phyloP scores from a whole-genome alignment of 805 yeast species.

The Starmerella vaccinii region DNA sequence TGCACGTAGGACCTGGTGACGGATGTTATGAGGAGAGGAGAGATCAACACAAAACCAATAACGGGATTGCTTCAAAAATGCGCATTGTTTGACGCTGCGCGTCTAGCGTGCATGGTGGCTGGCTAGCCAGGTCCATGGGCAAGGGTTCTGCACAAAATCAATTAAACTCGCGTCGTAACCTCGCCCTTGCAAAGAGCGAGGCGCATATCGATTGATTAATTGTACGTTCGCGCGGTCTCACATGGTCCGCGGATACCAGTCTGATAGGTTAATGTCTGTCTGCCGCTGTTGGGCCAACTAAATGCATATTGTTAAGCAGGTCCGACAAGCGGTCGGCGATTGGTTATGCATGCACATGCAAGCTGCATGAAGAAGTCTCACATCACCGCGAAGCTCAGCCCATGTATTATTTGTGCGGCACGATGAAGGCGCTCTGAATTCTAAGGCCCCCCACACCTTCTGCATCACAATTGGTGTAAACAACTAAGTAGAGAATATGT shows the following conservation, averaged over 20 bases:
- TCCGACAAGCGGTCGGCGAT: too few relatives aligned
- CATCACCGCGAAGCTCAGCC: too few relatives aligned
- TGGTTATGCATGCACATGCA: too few relatives aligned
- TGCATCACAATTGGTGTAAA: too few relatives aligned
- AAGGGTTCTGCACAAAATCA: neutral
- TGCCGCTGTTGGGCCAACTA: too few relatives aligned
- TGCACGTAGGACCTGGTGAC: neutral
- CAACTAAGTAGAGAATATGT: too few relatives aligned
- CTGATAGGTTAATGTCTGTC: too few relatives aligned
- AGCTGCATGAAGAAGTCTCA: too few relatives aligned
- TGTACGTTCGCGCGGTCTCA: neutral
- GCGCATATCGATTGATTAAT: neutral
- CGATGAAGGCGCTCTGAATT: neutral
- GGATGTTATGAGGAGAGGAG: neutral
- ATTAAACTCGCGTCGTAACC: conserved; percentile 7
- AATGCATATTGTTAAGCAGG: too few relatives aligned
- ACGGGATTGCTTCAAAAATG: neutral
- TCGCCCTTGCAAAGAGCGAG: neutral
- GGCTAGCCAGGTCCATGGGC: neutral
- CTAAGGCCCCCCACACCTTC: too few relatives aligned
- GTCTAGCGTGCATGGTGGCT: conserved; percentile 1
- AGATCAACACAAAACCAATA: neutral
- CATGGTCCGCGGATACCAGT: too few relatives aligned
- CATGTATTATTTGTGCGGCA: too few relatives aligned
- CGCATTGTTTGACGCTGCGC: neutral